phyloP scores from a whole-genome alignment of 495 filamentous ascomycete species.

The Trichocladium antarcticum region DNA sequence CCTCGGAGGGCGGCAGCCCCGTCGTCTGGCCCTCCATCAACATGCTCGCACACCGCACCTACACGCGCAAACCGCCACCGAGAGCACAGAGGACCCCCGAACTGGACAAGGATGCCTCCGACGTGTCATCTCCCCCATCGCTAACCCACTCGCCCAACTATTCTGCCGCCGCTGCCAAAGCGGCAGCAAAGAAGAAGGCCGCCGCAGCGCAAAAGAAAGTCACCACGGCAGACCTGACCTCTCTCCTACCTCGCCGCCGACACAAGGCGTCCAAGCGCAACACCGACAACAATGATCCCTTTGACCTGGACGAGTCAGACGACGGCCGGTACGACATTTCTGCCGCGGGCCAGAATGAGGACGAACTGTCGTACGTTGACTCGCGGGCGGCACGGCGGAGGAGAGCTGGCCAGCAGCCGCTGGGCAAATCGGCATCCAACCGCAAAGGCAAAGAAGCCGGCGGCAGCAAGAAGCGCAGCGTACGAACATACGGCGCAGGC shows the following conservation, averaged over 20 bases:
- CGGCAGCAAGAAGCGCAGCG: slow-evolving; percentile 15
- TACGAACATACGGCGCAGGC: slow-evolving; percentile 26
- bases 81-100: slow-evolving; percentile 23
- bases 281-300: slow-evolving; percentile 13
- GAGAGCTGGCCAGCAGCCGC: slow-evolving; percentile 1
- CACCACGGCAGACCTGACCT: slow-evolving; percentile 35
- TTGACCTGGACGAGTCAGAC: slow-evolving; percentile 14
- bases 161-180: slow-evolving; percentile 8
- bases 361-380: slow-evolving; percentile 30
- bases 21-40: slow-evolving; percentile 33
- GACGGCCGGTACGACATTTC: slow-evolving; percentile 24
- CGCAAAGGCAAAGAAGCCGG: slow-evolving; percentile 8
- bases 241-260: slow-evolving; percentile 31
- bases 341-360: slow-evolving; percentile 23
- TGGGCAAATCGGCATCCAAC: slow-evolving; percentile 5
- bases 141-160: slow-evolving; percentile 43
- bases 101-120: slow-evolving; percentile 25
- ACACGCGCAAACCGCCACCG: slow-evolving; percentile 16
- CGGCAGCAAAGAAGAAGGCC: slow-evolving; percentile 18
- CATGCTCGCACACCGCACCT: slow-evolving; percentile 27
- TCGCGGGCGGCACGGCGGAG: slow-evolving; percentile 13
- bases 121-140: slow-evolving; percentile 40
- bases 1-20: slow-evolving; percentile 26
- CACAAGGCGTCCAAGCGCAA: slow-evolving; percentile 1
- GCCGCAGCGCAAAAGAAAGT: slow-evolving; percentile 21